Evolutionary conservation across 179 eudicot species (phyloP).

Genomic region (Beta lomatogona): DNA sequence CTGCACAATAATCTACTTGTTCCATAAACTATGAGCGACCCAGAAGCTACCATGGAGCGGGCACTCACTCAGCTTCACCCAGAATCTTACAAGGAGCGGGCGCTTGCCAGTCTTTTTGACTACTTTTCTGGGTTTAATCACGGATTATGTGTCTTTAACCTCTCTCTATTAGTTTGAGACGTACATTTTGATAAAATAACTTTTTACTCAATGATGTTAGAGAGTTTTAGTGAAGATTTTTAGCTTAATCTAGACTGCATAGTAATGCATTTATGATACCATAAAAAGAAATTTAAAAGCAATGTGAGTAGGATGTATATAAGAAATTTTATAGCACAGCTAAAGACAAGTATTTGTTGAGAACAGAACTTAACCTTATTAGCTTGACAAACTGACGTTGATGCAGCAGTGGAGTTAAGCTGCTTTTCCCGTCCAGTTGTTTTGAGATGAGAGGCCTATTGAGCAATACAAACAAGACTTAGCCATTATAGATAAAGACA

Average conservation of each 20-base stretch:
- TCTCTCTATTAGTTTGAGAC: too few relatives aligned
- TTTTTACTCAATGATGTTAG: too few relatives aligned
- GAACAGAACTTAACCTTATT: slow-evolving; percentile 46
- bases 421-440: slow-evolving; percentile 67
- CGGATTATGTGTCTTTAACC: too few relatives aligned
- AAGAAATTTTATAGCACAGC: not conserved
- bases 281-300: not conserved
- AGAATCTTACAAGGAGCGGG: too few relatives aligned
- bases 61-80: too few relatives aligned
- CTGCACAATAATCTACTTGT: too few relatives aligned
- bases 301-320: not conserved
- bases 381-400: slow-evolving; percentile 34
- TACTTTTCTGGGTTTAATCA: too few relatives aligned
- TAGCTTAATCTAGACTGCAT: not conserved
- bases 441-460: slow-evolving; percentile 71
- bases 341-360: not conserved
- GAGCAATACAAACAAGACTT: slow-evolving; percentile 15
- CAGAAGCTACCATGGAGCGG: too few relatives aligned
- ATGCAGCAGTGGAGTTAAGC: slow-evolving; percentile 40
- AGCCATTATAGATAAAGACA: not conserved
- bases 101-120: too few relatives aligned
- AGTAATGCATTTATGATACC: not conserved
- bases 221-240: too few relatives aligned
- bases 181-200: too few relatives aligned
- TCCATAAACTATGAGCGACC: too few relatives aligned